Evolutionary conservation across 208 protist genomes (phyloP), one percentile per base, ranked within the genome.

Genomic region (Perkinsela sp.): DNA sequence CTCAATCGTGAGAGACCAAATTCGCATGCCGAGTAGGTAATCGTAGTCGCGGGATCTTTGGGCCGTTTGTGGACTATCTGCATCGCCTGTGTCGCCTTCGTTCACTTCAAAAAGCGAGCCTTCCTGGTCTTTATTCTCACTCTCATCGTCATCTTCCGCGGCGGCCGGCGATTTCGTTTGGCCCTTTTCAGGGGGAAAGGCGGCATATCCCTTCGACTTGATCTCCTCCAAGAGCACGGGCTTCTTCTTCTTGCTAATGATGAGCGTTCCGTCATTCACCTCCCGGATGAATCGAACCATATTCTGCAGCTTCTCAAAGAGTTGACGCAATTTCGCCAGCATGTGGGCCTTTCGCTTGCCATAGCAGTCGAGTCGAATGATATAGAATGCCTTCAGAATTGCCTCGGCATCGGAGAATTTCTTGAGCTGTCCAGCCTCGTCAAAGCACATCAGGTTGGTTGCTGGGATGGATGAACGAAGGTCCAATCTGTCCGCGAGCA

Each of bases 361-460:
- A 80, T 99, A 99, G 74, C 79, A 90, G 40, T 93, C 77, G 0
- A 98, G 75, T 67, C 98, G 85, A 6, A 98, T 40, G 0, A 78
- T 67, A 76, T 90, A 99, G 75, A 99, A 99, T 22, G 96, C 88
- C 57, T 89, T 76, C 1, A 99, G 70, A n/a, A 99, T 87, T 2
- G 92, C 80, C 66, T 88, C 78, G 31, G 86, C 83, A 68, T 90
- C 85, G 16, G 71, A 74, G 73, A 96, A 99, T 74, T 94, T 92
- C 28, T 77, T 89, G 67, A 99, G 93, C 66, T 89, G 77, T 1
- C 88, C 88, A 13, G 97, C 75, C 31, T 78, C 74, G 75, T 98
- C 90, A 76, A 98, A 99, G 29, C 96, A 81, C 66, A 95, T 89
- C 81, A 99, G 97, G 80, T 99, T 99, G 30, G 88, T 92, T 0